A percentile compares a stretch with the other conserved stretches of the same genome.
phyloP scores from a whole-genome alignment of 2,329 filamentous ascomycete species.

The Penicillium sp. region DNA sequence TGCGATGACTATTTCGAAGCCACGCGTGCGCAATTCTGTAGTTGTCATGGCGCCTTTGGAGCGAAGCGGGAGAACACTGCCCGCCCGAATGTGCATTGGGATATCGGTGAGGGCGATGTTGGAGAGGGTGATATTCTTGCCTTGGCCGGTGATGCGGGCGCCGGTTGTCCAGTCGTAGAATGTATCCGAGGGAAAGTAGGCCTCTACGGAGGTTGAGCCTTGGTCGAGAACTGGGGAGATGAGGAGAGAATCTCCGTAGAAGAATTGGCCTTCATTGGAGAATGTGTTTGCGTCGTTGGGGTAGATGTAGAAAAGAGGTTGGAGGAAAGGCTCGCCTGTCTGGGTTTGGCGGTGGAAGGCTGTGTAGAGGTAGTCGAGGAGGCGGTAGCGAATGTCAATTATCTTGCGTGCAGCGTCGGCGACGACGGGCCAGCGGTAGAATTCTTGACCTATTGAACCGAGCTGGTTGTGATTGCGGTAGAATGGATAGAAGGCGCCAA shows the following conservation, averaged over 20 bases:
- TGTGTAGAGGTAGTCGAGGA: conserved; percentile 80
- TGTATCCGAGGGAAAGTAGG: conserved; percentile 57
- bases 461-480: conserved; percentile 70
- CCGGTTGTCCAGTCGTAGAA: conserved; percentile 63
- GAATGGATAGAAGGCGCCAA: conserved; percentile 73
- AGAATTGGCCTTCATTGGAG: conserved; percentile 55
- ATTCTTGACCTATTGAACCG: conserved; percentile 61
- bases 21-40: conserved; percentile 57
- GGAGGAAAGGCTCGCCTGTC: conserved; percentile 64
- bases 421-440: conserved; percentile 67
- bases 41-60: conserved; percentile 57
- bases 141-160: conserved; percentile 40
- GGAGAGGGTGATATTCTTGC: conserved; percentile 43
- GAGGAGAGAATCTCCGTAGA: conserved; percentile 57
- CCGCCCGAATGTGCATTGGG: conserved; percentile 62
- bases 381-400: conserved; percentile 69
- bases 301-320: conserved; percentile 71
- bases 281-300: conserved; percentile 56
- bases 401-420: conserved; percentile 64
- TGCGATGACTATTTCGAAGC: conserved; percentile 71
- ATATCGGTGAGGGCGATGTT: conserved; percentile 54
- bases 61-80: conserved; percentile 59
- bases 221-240: conserved; percentile 57
- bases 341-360: conserved; percentile 60
- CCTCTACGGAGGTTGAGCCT: conserved; percentile 51